Percentiles rank a stretch among this genome's conserved stretches.
phyloP scores from a whole-genome alignment of 2,329 filamentous ascomycete genomes.

The Penicillium sp. region DNA sequence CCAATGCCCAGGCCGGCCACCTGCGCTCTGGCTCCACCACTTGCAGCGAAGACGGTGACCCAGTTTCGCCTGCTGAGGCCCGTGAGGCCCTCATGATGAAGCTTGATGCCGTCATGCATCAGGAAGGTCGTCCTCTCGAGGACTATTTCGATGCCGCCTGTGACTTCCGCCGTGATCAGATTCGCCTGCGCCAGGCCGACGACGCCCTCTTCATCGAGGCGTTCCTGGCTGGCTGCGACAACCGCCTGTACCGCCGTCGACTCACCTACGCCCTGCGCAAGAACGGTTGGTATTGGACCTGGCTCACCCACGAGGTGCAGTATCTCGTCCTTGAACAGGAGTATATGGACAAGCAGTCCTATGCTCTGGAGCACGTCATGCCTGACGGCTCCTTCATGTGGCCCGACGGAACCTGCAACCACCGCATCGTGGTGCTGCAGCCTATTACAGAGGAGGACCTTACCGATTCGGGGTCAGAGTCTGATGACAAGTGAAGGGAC shows the following conservation, averaged over 20 bases:
- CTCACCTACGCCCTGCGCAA: slow-evolving; percentile 15
- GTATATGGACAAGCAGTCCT: slow-evolving; percentile 17
- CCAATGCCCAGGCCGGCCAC: not conserved
- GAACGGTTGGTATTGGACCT: slow-evolving; percentile 12
- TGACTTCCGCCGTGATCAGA: slow-evolving; percentile 17
- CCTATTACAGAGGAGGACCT: slow-evolving; percentile 20
- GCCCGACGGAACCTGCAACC: slow-evolving; percentile 13
- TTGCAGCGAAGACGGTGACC: not conserved
- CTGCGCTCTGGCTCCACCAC: not conserved
- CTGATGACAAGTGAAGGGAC: not conserved
- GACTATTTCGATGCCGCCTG: slow-evolving; percentile 31
- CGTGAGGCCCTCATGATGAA: not conserved
- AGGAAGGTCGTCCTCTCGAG: slow-evolving; percentile 23
- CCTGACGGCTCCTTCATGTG: slow-evolving; percentile 14
- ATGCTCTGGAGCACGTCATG: slow-evolving; percentile 11
- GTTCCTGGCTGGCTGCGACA: slow-evolving; percentile 33
- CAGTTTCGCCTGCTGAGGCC: not conserved
- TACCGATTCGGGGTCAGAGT: slow-evolving; percentile 3
- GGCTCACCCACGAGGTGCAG: slow-evolving; percentile 10
- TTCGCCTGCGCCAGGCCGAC: slow-evolving; percentile 18
- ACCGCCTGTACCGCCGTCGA: slow-evolving; percentile 14
- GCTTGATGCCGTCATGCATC: slow-evolving; percentile 18
- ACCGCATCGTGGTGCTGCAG: slow-evolving; percentile 7
- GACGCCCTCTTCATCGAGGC: slow-evolving; percentile 24
- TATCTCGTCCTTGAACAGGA: slow-evolving; percentile 15